These are phyloP conservation scores for Lotus japonicus DNA, from an alignment of 306 rosid genomes.

Conservation along the genomic window DNA sequence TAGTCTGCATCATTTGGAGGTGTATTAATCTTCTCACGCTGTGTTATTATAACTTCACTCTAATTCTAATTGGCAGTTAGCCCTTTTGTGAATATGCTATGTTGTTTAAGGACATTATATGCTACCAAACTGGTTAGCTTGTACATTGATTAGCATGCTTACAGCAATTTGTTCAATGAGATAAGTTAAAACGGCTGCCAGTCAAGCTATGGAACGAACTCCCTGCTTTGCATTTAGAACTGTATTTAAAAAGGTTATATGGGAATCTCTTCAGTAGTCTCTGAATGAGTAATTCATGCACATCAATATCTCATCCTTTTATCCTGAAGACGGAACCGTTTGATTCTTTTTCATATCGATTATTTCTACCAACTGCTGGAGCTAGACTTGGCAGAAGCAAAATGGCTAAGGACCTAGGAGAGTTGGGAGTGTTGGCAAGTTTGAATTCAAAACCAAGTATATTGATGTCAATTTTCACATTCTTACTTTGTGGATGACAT, in stretches of 20 bases:
- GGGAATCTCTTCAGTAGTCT: neutral
- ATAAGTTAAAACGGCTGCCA: neutral
- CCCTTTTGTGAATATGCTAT: neutral
- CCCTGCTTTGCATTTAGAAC: neutral
- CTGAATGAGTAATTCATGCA: neutral
- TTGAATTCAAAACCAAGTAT: slow-evolving; percentile 35
- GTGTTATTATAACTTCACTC: too few relatives aligned
- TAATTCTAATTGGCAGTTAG: neutral
- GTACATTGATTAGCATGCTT: slow-evolving; percentile 1
- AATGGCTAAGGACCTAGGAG: slow-evolving; percentile 26
- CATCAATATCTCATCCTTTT: neutral
- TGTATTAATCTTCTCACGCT: slow-evolving; percentile 10
- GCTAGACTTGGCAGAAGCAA: slow-evolving; percentile 39
- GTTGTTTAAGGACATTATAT: neutral
- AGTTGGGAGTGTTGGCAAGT: slow-evolving; percentile 43
- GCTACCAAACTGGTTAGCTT: neutral
- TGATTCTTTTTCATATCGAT: neutral
- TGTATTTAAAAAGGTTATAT: neutral
- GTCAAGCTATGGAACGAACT: slow-evolving; percentile 10
- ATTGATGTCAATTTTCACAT: neutral
- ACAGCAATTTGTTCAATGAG: neutral
- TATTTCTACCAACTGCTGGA: slow-evolving; percentile 34
- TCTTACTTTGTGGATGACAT: neutral
- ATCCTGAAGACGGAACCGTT: neutral
- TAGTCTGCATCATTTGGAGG: slow-evolving; percentile 76